phyloP scores from a whole-genome alignment of 2,329 filamentous ascomycete species.

The Hyphodiscus sp. region DNA sequence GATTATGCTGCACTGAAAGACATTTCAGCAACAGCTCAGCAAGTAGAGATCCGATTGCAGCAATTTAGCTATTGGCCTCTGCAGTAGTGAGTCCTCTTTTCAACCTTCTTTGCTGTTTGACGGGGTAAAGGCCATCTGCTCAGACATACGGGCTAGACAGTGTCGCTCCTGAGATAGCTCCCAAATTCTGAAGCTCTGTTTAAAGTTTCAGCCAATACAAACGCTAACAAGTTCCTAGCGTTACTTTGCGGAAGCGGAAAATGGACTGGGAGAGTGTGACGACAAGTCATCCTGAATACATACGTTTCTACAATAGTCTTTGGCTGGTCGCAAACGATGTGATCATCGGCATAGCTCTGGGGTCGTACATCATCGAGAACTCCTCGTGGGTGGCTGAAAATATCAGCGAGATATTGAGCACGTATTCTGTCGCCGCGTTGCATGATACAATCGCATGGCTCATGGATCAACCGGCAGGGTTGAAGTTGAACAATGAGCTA shows the following conservation, averaged over 20 bases:
- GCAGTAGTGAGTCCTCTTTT: constrained; percentile 62
- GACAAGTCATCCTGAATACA: constrained; percentile 93
- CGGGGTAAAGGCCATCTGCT: too few relatives aligned
- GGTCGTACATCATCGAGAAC: constrained; percentile 96
- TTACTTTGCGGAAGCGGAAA: constrained; percentile 82
- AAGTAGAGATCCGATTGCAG: constrained; percentile 92
- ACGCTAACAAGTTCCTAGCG: too few relatives aligned
- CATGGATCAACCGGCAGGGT: constrained; percentile 88
- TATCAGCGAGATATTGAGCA: constrained; percentile 67
- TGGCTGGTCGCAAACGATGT: constrained; percentile 99
- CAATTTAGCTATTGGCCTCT: constrained; percentile 99
- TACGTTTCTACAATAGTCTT: constrained; percentile 96
- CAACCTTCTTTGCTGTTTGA: too few relatives aligned
- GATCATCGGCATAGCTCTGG: constrained; percentile 94
- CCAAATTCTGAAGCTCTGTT: too few relatives aligned
- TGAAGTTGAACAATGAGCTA: constrained; percentile 92
- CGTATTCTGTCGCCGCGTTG: constrained; percentile 83
- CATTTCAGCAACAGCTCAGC: constrained; percentile 91
- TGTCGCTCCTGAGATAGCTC: too few relatives aligned
- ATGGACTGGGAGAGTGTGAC: constrained; percentile 94
- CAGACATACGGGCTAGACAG: too few relatives aligned
- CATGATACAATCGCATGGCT: constrained; percentile 89
- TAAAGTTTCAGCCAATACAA: too few relatives aligned
- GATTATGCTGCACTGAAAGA: constrained; percentile 85
- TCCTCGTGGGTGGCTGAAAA: constrained; percentile 74